Conservation (phyloP, 2,329 filamentous ascomycete genomes). For the Chlorencoelia australis region DNA sequence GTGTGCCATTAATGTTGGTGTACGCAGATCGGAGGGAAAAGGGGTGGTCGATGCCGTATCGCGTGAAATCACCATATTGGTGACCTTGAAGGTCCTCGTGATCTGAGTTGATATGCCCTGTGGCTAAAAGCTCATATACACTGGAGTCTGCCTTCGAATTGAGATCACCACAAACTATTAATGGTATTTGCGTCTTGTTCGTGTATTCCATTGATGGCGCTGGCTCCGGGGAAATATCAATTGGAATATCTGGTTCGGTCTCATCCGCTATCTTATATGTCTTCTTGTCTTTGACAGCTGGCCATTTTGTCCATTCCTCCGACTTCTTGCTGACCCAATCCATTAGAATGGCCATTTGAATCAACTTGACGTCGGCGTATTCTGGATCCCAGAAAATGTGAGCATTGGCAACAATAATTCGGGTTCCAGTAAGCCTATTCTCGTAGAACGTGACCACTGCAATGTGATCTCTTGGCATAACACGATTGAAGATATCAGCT, state of each 20-base stretch:
- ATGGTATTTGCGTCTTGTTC: conserved; percentile 75
- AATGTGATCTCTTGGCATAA: conserved; percentile 98
- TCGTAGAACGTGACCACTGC: conserved; percentile 88
- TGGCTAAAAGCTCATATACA: conserved; percentile 81
- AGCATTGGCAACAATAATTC: conserved; percentile 85
- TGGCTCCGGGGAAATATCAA: conserved; percentile 51
- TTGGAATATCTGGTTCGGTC: conserved; percentile 35
- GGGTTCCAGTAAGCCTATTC: conserved; percentile 79
- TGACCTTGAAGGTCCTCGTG: conserved; percentile 72
- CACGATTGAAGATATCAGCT: conserved; percentile 94
- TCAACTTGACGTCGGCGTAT: conserved; percentile 87
- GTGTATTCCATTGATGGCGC: conserved; percentile 80
- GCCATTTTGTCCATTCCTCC: conserved; percentile 72
- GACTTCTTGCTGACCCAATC: conserved; percentile 80
- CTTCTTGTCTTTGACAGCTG: conserved; percentile 70
- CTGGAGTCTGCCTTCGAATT: conserved; percentile 83
- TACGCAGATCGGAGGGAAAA: conserved; percentile 93
- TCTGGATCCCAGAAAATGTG: conserved; percentile 93
- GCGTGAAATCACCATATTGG: conserved; percentile 88
- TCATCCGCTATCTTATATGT: conserved; percentile 29
- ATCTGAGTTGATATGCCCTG: conserved; percentile 65
- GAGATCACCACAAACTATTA: conserved; percentile 91
- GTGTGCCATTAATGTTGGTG: conserved; percentile 67
- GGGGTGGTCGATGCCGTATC: conserved; percentile 85
- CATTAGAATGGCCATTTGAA: conserved; percentile 93